These are phyloP conservation scores for Russula vinacea DNA, from an alignment of 768 basidiomycete genomes.

Conservation along the genomic window DNA sequence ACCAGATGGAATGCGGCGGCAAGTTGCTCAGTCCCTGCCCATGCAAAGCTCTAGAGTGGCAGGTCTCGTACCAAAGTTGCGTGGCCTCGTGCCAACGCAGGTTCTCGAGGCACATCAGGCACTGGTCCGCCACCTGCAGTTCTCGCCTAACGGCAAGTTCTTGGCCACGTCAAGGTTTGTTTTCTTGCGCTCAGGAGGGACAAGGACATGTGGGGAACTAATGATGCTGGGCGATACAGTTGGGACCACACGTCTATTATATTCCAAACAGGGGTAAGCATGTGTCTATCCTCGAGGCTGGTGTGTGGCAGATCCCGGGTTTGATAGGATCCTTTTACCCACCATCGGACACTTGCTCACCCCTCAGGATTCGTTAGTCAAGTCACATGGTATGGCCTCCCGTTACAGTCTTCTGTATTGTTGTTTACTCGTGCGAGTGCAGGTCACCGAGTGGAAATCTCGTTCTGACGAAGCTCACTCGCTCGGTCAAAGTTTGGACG, in stretches of 20 bases:
- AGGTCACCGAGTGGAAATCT: slow-evolving; percentile 65
- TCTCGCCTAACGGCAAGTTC: slow-evolving; percentile 71
- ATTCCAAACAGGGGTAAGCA: slow-evolving; percentile 58
- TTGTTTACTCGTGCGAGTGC: not conserved
- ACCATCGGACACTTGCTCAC: slow-evolving; percentile 63
- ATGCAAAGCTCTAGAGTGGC: slow-evolving; percentile 53
- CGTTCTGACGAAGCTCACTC: slow-evolving; percentile 61
- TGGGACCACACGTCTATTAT: slow-evolving; percentile 72
- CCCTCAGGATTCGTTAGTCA: slow-evolving; percentile 71
- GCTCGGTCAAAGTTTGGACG: slow-evolving; percentile 70
- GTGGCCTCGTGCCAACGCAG: slow-evolving; percentile 52
- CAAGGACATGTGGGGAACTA: slow-evolving; percentile 5
- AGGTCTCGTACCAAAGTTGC: slow-evolving; percentile 53
- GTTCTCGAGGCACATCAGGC: slow-evolving; percentile 63
- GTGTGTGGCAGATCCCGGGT: slow-evolving; percentile 7
- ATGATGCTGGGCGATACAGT: slow-evolving; percentile 35
- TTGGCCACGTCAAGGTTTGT: slow-evolving; percentile 66
- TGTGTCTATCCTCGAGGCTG: slow-evolving; percentile 13
- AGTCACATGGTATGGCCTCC: slow-evolving; percentile 58
- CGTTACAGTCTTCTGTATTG: not conserved
- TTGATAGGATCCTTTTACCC: slow-evolving; percentile 52
- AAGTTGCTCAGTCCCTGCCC: slow-evolving; percentile 35
- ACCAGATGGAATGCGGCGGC: slow-evolving; percentile 20
- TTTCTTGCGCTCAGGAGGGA: not conserved
- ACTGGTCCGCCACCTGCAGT: slow-evolving; percentile 68